A percentile compares a stretch with the other conserved stretches of the same genome.
phyloP scores from a whole-genome alignment of 2,329 filamentous ascomycete genomes.

The Periconia macrospinosa region DNA sequence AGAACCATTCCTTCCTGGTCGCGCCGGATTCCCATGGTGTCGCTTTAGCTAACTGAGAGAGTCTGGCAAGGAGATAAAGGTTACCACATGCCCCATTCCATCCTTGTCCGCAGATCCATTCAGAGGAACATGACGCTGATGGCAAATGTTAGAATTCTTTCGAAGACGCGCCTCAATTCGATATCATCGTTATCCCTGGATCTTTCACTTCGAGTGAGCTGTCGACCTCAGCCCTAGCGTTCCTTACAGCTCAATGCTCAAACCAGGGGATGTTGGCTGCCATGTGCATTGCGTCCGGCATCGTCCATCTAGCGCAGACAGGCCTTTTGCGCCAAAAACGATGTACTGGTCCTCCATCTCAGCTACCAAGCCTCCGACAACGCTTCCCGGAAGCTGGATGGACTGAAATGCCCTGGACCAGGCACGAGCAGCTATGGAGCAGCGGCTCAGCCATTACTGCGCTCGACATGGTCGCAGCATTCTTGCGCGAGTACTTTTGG shows the following conservation, averaged over 20 bases:
- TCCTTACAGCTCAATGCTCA: slow-evolving; percentile 30
- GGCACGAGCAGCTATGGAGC: slow-evolving; percentile 37
- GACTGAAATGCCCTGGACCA: slow-evolving; percentile 31
- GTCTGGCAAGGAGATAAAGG: slow-evolving; percentile 43
- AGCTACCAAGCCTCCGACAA: slow-evolving; percentile 28
- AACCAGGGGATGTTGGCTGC: slow-evolving; percentile 27
- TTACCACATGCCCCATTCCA: slow-evolving; percentile 30
- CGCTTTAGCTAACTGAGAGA: slow-evolving; percentile 32
- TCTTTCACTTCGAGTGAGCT: slow-evolving; percentile 27
- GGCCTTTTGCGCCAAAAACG: slow-evolving; percentile 29
- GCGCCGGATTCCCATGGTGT: slow-evolving; percentile 37
- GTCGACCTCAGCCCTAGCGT: slow-evolving; percentile 22
- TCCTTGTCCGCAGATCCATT: slow-evolving; percentile 1
- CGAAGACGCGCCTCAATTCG: slow-evolving; percentile 36
- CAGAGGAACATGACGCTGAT: slow-evolving; percentile 18
- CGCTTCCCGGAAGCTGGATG: slow-evolving; percentile 32
- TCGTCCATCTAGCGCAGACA: slow-evolving; percentile 30
- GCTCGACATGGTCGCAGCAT: slow-evolving; percentile 36
- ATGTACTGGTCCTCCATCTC: slow-evolving; percentile 27
- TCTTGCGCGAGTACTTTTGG: slow-evolving; percentile 43
- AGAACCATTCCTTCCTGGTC: slow-evolving; percentile 33
- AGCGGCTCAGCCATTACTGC: slow-evolving; percentile 33
- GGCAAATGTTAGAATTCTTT: slow-evolving; percentile 32
- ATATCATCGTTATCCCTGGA: slow-evolving; percentile 40
- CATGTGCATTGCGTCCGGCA: slow-evolving; percentile 36